These are phyloP conservation scores for Theileria orientalis DNA, from an alignment of 169 alveolate genomes.

Conservation along the genomic window DNA sequence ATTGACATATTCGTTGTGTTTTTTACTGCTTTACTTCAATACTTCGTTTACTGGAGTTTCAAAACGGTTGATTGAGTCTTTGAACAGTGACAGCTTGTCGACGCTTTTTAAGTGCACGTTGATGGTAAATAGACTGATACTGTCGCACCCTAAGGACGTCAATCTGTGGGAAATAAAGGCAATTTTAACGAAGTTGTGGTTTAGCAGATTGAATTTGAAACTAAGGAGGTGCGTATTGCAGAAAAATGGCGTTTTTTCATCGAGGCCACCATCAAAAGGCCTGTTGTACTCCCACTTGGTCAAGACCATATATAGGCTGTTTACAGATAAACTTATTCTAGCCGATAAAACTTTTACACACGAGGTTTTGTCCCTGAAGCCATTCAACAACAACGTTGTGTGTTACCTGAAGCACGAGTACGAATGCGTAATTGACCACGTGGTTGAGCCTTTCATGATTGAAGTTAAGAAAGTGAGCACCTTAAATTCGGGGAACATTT, in stretches of 20 bases:
- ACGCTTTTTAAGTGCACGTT: conserved; percentile 1
- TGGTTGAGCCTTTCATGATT: neutral
- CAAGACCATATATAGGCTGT: neutral
- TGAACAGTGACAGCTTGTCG: neutral
- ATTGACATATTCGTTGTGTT: neutral
- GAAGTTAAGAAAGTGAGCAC: neutral
- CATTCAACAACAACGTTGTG: conserved; percentile 15
- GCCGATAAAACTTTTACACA: neutral
- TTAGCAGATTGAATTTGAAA: conserved; percentile 4
- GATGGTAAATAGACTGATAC: neutral
- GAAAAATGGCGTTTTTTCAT: neutral
- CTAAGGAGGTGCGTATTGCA: neutral
- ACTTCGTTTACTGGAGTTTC: neutral
- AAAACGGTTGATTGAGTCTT: neutral
- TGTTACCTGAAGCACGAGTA: conserved; percentile 7
- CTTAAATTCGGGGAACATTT: neutral
- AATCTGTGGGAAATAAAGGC: conserved; percentile 28
- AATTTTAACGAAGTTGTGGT: conserved; percentile 6
- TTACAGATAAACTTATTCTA: neutral
- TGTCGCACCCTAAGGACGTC: conserved; percentile 7
- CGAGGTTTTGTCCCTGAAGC: conserved; percentile 9
- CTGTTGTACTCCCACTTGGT: neutral
- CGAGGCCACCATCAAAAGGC: neutral
- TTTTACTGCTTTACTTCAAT: conserved; percentile 8
- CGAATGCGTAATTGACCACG: neutral